Evolutionary conservation across 345 rosid genomes (phyloP).

Genomic region (Geranium brycei): DNA sequence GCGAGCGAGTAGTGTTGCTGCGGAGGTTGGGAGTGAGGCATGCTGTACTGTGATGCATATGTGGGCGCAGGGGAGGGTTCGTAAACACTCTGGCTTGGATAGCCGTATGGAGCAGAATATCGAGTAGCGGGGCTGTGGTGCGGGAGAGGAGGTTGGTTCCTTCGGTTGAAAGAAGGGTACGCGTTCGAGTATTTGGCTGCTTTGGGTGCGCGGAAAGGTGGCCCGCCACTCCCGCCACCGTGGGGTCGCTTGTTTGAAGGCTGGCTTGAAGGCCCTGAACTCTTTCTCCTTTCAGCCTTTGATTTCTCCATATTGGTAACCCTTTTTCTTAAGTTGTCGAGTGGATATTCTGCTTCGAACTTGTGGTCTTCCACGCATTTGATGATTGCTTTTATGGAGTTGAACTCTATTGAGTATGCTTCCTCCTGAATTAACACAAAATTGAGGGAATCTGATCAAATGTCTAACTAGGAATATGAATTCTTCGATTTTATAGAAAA

Average conservation of each 20-base stretch:
- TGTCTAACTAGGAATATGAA: background rate
- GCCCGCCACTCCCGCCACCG: slow-evolving; percentile 14
- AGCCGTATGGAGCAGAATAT: slow-evolving; percentile 26
- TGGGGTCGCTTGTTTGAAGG: slow-evolving; percentile 31
- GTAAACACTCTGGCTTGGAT: slow-evolving; percentile 27
- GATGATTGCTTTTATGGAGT: slow-evolving; percentile 34
- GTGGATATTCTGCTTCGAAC: slow-evolving; percentile 34
- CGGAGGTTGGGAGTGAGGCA: slow-evolving; percentile 22
- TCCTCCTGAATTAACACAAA: slow-evolving; percentile 30
- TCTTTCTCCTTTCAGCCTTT: slow-evolving; percentile 32
- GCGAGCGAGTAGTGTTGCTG: slow-evolving; percentile 29
- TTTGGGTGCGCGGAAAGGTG: slow-evolving; percentile 33
- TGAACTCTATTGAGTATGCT: slow-evolving; percentile 33
- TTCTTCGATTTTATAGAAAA: too few relatives aligned
- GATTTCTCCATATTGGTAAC: slow-evolving; percentile 33
- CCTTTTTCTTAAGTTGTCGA: slow-evolving; percentile 29
- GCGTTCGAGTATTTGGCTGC: slow-evolving; percentile 29
- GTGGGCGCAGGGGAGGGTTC: slow-evolving; percentile 21
- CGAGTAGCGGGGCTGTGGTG: slow-evolving; percentile 38
- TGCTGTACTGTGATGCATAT: slow-evolving; percentile 20
- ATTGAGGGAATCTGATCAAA: background rate
- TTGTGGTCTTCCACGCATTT: slow-evolving; percentile 52
- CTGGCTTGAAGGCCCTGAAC: slow-evolving; percentile 22
- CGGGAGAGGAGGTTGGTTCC: slow-evolving; percentile 23
- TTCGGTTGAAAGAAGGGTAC: slow-evolving; percentile 20